These are phyloP conservation scores for Trametes meyenii DNA, from an alignment of 768 basidiomycete genomes.

Conservation along the genomic window DNA sequence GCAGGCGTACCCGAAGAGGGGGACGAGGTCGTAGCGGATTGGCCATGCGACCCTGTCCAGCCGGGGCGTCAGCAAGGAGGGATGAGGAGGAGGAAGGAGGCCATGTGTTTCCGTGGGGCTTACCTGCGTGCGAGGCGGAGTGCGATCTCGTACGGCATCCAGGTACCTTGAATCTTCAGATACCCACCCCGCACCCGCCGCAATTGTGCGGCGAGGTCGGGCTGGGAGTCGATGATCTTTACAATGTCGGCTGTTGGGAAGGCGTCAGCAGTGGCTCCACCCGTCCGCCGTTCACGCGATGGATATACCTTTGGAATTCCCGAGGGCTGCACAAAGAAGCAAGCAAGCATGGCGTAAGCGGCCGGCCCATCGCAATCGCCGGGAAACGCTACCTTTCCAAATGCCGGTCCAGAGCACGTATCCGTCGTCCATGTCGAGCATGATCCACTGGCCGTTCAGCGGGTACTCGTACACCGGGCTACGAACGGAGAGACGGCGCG, in stretches of 20 bases:
- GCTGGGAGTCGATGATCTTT: conserved; percentile 90
- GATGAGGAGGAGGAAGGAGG: background rate
- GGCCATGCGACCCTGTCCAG: conserved; percentile 80
- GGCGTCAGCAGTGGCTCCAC: background rate
- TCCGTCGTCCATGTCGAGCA: conserved; percentile 95
- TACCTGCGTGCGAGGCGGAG: conserved; percentile 79
- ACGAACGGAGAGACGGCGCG: conserved; percentile 11
- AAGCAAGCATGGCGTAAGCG: conserved; percentile 11
- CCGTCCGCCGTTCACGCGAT: background rate
- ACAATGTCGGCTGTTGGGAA: conserved; percentile 76
- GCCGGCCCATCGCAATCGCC: background rate
- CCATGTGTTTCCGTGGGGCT: conserved; percentile 28
- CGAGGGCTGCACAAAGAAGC: conserved; percentile 56
- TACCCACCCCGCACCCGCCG: conserved; percentile 86
- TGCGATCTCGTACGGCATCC: conserved; percentile 94
- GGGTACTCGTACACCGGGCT: conserved; percentile 90
- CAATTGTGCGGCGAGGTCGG: conserved; percentile 80
- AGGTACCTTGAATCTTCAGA: conserved; percentile 91
- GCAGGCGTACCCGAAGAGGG: conserved; percentile 76
- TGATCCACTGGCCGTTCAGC: conserved; percentile 88
- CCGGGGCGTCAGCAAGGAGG: no score
- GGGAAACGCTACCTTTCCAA: conserved; percentile 68
- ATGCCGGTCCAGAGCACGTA: conserved; percentile 93
- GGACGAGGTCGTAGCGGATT: conserved; percentile 82
- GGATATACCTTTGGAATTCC: conserved; percentile 79